These are phyloP conservation scores for Pilaira anomala DNA, from an alignment of 192 early-diverging fungal species.

Conservation along the genomic window DNA sequence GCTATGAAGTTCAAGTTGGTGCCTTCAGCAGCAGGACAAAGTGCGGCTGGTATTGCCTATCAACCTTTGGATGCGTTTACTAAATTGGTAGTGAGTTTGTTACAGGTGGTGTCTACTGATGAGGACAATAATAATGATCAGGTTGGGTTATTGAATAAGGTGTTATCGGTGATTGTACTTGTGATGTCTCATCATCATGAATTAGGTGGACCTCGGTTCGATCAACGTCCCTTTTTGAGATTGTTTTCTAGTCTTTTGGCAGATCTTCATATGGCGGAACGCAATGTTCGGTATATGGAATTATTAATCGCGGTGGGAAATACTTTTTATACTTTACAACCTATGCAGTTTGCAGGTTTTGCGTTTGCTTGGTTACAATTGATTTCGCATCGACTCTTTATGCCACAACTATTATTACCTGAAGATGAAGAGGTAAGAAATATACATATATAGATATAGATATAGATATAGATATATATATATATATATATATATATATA, in stretches of 20 bases:
- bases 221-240: constrained; percentile 88
- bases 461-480: no score
- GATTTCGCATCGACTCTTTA: constrained; percentile 87
- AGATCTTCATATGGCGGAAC: constrained; percentile 68
- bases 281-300: constrained; percentile 66
- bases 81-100: constrained; percentile 74
- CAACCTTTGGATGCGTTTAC: constrained; percentile 91
- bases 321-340: constrained; percentile 81
- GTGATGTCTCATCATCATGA: constrained; percentile 81
- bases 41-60: constrained; percentile 51
- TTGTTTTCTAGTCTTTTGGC: constrained; percentile 80
- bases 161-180: constrained; percentile 86
- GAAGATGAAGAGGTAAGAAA: constrained; percentile 59
- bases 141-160: constrained; percentile 70
- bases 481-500: no score
- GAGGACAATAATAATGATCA: constrained; percentile 44
- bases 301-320: constrained; percentile 71
- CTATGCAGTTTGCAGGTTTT: constrained; percentile 84
- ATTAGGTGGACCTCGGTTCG: constrained; percentile 69
- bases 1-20: constrained; percentile 56
- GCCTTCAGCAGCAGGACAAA: constrained; percentile 26
- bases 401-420: constrained; percentile 77
- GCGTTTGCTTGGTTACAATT: constrained; percentile 92
- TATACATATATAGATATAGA: no score
- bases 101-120: constrained; percentile 64